A percentile compares a stretch with the other conserved stretches of the same genome.
phyloP scores from a whole-genome alignment of 768 basidiomycete species.

The Infundibulicybe gibba region DNA sequence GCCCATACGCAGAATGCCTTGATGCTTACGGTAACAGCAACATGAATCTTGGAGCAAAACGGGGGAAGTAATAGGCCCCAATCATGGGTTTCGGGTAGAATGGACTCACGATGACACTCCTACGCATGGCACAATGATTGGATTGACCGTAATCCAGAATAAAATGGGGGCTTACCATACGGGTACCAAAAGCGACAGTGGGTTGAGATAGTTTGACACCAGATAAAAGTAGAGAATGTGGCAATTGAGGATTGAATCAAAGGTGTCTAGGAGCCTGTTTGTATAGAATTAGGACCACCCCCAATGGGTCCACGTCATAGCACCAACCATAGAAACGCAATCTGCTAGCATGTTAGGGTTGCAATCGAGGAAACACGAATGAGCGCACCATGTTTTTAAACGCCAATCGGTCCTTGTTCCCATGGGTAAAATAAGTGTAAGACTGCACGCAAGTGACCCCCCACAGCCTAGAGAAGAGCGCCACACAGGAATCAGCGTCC shows the following conservation, averaged over 20 bases:
- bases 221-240: conserved; percentile 60
- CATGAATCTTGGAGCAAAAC: conserved; percentile 40
- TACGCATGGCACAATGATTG: conserved; percentile 11
- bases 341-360: not conserved
- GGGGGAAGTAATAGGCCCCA: not conserved
- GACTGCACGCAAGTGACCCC: conserved; percentile 55
- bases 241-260: conserved; percentile 46
- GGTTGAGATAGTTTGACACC: conserved; percentile 50
- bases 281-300: conserved; percentile 1
- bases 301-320: no score
- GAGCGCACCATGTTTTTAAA: conserved; percentile 35
- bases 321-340: not conserved
- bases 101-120: conserved; percentile 48
- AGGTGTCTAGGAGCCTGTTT: conserved; percentile 49
- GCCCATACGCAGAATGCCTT: not conserved
- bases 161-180: conserved; percentile 42
- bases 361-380: not conserved
- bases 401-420: conserved; percentile 23
- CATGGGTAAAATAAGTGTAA: conserved; percentile 43
- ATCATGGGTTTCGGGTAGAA: not conserved
- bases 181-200: conserved; percentile 34
- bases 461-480: conserved; percentile 42
- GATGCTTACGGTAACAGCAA: conserved; percentile 44
- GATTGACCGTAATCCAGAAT: not conserved
- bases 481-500: conserved; percentile 2